These are phyloP conservation scores for Pelargonium citronellum DNA, from an alignment of 441 rosid genomes.

Conservation along the genomic window DNA sequence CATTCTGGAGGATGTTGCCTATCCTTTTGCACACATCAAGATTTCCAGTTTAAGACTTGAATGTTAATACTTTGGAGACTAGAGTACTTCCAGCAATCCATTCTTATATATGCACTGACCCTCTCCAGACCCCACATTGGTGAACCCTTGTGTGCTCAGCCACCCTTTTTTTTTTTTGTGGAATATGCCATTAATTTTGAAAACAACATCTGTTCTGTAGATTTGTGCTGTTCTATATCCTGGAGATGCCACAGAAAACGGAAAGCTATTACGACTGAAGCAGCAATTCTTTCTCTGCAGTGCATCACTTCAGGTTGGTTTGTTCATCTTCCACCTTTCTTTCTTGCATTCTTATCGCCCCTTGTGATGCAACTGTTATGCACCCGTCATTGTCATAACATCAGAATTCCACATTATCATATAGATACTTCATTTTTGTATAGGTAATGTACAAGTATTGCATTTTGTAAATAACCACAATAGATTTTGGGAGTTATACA, in stretches of 20 bases:
- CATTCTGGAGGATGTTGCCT: constrained; percentile 1
- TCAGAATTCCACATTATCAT: not conserved
- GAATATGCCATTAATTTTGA: constrained; percentile 12
- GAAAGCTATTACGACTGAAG: constrained; percentile 91
- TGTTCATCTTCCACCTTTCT: constrained; percentile 8
- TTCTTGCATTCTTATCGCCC: not conserved
- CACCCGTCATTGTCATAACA: not conserved
- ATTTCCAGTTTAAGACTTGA: not conserved
- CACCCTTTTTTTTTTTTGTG: not conserved
- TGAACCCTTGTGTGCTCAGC: not conserved
- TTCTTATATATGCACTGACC: not conserved
- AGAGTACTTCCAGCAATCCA: not conserved
- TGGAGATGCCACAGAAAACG: constrained; percentile 93
- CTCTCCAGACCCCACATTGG: not conserved
- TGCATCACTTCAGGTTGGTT: constrained; percentile 93
- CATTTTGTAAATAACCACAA: not conserved
- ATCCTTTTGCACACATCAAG: not conserved
- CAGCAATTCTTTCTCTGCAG: constrained; percentile 96
- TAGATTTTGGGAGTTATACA: not conserved
- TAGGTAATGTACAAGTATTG: not conserved
- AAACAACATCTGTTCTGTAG: constrained; percentile 32
- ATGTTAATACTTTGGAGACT: not conserved
- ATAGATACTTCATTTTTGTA: not conserved
- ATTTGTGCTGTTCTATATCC: constrained; percentile 97
- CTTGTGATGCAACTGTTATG: not conserved